These are phyloP conservation scores for Diplodia mutila DNA, from an alignment of 2,329 filamentous ascomycete genomes.

Conservation along the genomic window DNA sequence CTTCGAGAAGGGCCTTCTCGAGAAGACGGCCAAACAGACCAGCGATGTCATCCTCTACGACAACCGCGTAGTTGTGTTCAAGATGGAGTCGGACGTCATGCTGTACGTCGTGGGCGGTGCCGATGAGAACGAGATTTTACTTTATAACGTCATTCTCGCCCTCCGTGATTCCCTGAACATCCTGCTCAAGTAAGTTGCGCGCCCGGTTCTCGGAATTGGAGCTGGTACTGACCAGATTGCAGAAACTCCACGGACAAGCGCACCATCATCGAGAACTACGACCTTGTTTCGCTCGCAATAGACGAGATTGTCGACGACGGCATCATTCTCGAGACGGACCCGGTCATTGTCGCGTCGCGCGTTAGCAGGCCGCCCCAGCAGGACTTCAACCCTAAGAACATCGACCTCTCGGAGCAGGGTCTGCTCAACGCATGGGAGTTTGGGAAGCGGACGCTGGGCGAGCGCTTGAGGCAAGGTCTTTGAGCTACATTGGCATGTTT, in stretches of 20 bases:
- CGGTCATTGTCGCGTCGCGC: slow-evolving; percentile 87
- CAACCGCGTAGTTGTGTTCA: slow-evolving; percentile 94
- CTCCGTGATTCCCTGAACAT: slow-evolving; percentile 87
- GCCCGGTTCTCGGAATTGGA: not conserved
- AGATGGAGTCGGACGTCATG: slow-evolving; percentile 97
- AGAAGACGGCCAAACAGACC: slow-evolving; percentile 95
- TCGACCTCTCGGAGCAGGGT: slow-evolving; percentile 94
- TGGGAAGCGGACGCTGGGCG: slow-evolving; percentile 50
- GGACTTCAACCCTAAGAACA: slow-evolving; percentile 85
- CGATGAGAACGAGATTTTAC: slow-evolving; percentile 94
- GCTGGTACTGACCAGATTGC: slow-evolving; percentile 19
- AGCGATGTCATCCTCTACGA: slow-evolving; percentile 98
- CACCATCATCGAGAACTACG: slow-evolving; percentile 98
- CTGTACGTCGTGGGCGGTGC: slow-evolving; percentile 87
- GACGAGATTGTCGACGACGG: slow-evolving; percentile 74
- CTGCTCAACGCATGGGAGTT: slow-evolving; percentile 93
- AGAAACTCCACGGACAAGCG: slow-evolving; percentile 97
- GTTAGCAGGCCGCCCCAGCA: slow-evolving; percentile 91
- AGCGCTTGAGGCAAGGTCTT: slow-evolving; percentile 23
- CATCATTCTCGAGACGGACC: slow-evolving; percentile 96
- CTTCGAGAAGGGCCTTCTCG: slow-evolving; percentile 91
- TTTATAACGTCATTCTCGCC: slow-evolving; percentile 94
- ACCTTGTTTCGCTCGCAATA: slow-evolving; percentile 88
- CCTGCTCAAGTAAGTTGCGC: slow-evolving; percentile 76
- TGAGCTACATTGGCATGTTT: slow-evolving; percentile 18